A percentile compares a stretch with the other conserved stretches of the same genome.
phyloP scores from a whole-genome alignment of 805 yeast species.

The Wickerhamomyces ciferrii region DNA sequence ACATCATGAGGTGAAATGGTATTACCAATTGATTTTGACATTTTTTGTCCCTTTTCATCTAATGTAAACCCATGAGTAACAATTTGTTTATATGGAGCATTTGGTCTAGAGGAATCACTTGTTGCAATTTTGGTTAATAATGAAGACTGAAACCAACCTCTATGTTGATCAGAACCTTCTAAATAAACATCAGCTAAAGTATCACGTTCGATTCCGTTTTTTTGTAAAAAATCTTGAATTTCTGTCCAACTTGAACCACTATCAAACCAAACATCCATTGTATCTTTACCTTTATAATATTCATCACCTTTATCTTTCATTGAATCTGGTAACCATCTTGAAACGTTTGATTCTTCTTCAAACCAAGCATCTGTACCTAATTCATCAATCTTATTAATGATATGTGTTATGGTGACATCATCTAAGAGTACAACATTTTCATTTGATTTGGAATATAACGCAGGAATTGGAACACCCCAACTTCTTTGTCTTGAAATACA shows the following conservation, averaged over 20 bases:
- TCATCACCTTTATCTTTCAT: constrained; percentile 34
- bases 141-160: constrained; percentile 99
- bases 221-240: constrained; percentile 33
- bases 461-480: constrained; percentile 99
- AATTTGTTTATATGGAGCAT: constrained; percentile 67
- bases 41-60: constrained; percentile 80
- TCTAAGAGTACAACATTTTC: constrained; percentile 64
- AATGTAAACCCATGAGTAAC: constrained; percentile 92
- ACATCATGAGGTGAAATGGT: constrained; percentile 65
- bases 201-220: constrained; percentile 31
- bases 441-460: constrained; percentile 48
- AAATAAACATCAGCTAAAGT: constrained; percentile 76
- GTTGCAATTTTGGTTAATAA: constrained; percentile 68
- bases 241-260: constrained; percentile 90
- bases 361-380: constrained; percentile 85
- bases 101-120: constrained; percentile 14
- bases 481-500: constrained; percentile 93
- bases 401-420: constrained; percentile 47
- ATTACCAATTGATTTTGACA: constrained; percentile 93
- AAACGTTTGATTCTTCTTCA: constrained; percentile 40
- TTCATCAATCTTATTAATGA: constrained; percentile 48
- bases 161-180: constrained; percentile 97
- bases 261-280: constrained; percentile 99
- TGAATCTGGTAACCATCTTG: constrained; percentile 69
- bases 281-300: constrained; percentile 71